Conservation (phyloP, 2,329 filamentous ascomycete species). For the Colletotrichum graminicola region DNA sequence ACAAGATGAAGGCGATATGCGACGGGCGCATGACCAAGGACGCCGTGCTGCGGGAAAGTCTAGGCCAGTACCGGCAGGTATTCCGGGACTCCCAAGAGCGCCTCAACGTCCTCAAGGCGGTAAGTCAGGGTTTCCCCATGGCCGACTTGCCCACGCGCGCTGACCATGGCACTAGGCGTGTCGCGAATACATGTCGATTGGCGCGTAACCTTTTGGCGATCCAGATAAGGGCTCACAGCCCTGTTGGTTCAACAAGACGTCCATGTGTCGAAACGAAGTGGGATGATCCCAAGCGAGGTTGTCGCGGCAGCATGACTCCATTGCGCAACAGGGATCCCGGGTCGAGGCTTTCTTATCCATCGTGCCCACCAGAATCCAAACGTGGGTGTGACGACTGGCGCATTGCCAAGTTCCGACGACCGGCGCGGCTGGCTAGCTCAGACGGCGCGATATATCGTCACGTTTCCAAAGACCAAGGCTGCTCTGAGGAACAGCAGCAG, state of each 20-base stretch:
- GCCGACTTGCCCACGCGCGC: slow-evolving; percentile 10
- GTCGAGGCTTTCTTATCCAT: slow-evolving; percentile 38
- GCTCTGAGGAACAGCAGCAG: neutral
- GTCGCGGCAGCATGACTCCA: slow-evolving; percentile 23
- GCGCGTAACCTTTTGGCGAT: slow-evolving; percentile 43
- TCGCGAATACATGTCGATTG: slow-evolving; percentile 63
- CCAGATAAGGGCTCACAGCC: slow-evolving; percentile 37
- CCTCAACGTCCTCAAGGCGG: slow-evolving; percentile 74
- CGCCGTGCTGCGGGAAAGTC: slow-evolving; percentile 83
- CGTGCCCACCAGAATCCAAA: slow-evolving; percentile 35
- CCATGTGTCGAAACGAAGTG: slow-evolving; percentile 34
- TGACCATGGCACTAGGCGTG: slow-evolving; percentile 57
- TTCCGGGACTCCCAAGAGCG: slow-evolving; percentile 86
- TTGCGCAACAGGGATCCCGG: slow-evolving; percentile 37
- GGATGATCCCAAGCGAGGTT: slow-evolving; percentile 37
- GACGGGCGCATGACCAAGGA: slow-evolving; percentile 82
- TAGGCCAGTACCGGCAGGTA: slow-evolving; percentile 88
- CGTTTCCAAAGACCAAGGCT: slow-evolving; percentile 9
- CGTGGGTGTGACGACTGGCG: slow-evolving; percentile 39
- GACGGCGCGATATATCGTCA: slow-evolving; percentile 29
- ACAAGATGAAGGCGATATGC: slow-evolving; percentile 97
- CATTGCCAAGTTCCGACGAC: slow-evolving; percentile 29
- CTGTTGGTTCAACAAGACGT: slow-evolving; percentile 23
- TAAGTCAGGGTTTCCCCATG: slow-evolving; percentile 55
- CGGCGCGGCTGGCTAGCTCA: slow-evolving; percentile 9